Conservation (phyloP, 768 basidiomycete genomes). For the Hericium erinaceus region DNA sequence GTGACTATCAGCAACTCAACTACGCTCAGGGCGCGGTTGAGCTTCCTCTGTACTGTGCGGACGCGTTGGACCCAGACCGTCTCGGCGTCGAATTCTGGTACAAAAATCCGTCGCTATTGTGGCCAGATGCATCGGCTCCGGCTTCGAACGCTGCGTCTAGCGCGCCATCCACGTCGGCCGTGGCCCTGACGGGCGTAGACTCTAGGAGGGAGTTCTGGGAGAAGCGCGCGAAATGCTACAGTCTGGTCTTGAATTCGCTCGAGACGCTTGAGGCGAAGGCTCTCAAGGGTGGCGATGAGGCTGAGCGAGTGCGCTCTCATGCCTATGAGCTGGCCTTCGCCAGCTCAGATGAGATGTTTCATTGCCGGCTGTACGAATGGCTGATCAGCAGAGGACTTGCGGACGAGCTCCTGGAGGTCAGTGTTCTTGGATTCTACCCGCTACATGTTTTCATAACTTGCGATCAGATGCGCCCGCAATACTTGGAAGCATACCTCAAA, state of each 20-base stretch:
- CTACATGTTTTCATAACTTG: background rate
- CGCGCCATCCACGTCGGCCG: background rate
- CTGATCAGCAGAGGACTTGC: constrained; percentile 68
- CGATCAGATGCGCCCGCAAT: constrained; percentile 70
- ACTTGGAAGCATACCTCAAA: constrained; percentile 80
- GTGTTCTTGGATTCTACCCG: constrained; percentile 15
- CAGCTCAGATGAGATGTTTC: constrained; percentile 87
- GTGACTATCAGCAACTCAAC: constrained; percentile 80
- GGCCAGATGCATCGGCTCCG: background rate
- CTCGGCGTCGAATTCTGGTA: constrained; percentile 72
- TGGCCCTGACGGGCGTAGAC: constrained; percentile 37
- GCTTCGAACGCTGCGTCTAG: background rate
- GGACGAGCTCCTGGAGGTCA: constrained; percentile 84
- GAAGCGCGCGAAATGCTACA: constrained; percentile 66
- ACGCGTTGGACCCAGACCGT: constrained; percentile 66
- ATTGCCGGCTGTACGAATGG: constrained; percentile 94
- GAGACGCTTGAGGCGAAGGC: constrained; percentile 62
- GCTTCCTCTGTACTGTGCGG: constrained; percentile 78
- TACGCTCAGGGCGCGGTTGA: constrained; percentile 84
- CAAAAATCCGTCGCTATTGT: constrained; percentile 24
- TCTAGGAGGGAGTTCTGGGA: constrained; percentile 49
- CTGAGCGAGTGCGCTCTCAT: constrained; percentile 67
- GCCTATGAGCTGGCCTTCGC: constrained; percentile 83
- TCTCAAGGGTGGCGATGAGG: constrained; percentile 32
- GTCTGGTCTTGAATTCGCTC: constrained; percentile 75